A percentile compares a stretch with the other conserved stretches of the same genome.
These are phyloP conservation scores for Backusella liffmaniae DNA, from an alignment of 192 early-diverging fungal genomes.

Conservation along the genomic window DNA sequence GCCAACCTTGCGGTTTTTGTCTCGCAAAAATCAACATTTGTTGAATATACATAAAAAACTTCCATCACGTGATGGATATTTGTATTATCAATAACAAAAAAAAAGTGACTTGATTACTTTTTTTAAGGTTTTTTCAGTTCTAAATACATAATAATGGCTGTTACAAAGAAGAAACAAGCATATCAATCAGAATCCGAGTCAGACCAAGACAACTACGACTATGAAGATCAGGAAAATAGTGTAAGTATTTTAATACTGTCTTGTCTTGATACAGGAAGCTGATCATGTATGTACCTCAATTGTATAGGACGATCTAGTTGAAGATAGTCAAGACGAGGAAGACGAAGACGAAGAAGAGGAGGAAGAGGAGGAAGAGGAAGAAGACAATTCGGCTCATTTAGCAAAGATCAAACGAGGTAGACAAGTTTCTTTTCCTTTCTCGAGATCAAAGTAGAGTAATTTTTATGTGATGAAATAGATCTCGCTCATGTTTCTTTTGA, in stretches of 20 bases:
- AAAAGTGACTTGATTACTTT: background rate
- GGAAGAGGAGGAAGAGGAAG: conserved; percentile 20
- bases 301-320: background rate
- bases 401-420: conserved; percentile 34
- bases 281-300: background rate
- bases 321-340: background rate
- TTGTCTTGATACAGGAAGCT: background rate
- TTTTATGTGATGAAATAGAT: conserved; percentile 25
- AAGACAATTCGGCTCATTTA: conserved; percentile 10
- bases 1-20: background rate
- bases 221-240: conserved; percentile 7
- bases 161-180: conserved; percentile 7
- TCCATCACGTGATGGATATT: background rate
- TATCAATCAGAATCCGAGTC: conserved; percentile 10
- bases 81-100: no score
- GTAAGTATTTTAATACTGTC: background rate
- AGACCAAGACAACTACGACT: conserved; percentile 9
- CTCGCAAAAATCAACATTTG: background rate
- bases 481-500: conserved; percentile 81
- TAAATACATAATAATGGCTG: background rate
- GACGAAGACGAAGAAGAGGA: conserved; percentile 16
- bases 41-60: background rate
- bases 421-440: background rate
- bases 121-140: background rate
- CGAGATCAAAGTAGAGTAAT: background rate